These are phyloP conservation scores for Metarhizium rileyi DNA, from an alignment of 2,329 filamentous ascomycete species.

Conservation along the genomic window DNA sequence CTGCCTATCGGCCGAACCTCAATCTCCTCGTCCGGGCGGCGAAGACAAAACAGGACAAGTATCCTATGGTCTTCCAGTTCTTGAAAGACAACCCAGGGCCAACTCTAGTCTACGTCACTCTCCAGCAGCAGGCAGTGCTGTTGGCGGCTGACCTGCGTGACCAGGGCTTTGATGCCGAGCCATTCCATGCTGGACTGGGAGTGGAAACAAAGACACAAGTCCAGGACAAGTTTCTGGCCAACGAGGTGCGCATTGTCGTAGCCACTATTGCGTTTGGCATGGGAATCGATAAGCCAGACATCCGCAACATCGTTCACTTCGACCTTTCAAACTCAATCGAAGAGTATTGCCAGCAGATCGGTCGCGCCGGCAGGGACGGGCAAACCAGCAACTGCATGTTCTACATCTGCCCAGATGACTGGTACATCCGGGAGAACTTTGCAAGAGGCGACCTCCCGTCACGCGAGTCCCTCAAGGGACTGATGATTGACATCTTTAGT, in stretches of 20 bases:
- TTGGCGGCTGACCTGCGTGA: constrained; percentile 54
- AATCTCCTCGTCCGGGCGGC: constrained; percentile 40
- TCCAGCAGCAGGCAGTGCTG: constrained; percentile 36
- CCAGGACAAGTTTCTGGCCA: constrained; percentile 60
- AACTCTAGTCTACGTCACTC: constrained; percentile 51
- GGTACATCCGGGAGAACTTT: background rate
- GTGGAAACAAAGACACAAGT: constrained; percentile 62
- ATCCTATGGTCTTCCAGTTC: too few relatives aligned
- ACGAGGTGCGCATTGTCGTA: constrained; percentile 71
- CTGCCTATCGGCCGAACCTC: constrained; percentile 49
- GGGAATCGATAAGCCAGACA: constrained; percentile 94
- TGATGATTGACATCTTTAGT: too few relatives aligned
- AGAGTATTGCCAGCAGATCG: constrained; percentile 92
- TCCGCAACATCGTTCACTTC: constrained; percentile 93
- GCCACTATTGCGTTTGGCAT: constrained; percentile 95
- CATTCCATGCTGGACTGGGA: constrained; percentile 62
- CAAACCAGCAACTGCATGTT: constrained; percentile 80
- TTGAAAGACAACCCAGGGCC: constrained; percentile 38
- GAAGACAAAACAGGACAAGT: constrained; percentile 32
- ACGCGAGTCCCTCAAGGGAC: too few relatives aligned
- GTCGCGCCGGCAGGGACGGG: constrained; percentile 80
- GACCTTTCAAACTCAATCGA: constrained; percentile 89
- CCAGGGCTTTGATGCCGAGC: constrained; percentile 62
- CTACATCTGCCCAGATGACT: constrained; percentile 36
- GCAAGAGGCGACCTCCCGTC: too few relatives aligned